phyloP scores from a whole-genome alignment of 768 basidiomycete species.

The Tephrocybe sp. region DNA sequence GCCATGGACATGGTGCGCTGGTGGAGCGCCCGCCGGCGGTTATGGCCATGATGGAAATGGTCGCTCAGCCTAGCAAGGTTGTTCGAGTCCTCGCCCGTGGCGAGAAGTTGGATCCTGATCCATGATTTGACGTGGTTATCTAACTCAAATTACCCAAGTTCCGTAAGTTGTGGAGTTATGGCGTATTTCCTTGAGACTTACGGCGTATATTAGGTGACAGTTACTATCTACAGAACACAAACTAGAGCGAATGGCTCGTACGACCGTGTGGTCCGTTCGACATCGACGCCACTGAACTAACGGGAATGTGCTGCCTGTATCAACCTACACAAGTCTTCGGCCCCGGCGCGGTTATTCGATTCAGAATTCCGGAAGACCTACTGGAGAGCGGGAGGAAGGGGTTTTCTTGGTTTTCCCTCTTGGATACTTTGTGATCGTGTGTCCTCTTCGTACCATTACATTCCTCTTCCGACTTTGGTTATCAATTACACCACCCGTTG shows the following conservation, averaged over 20 bases:
- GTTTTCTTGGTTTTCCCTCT: background rate
- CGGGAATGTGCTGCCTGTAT: background rate
- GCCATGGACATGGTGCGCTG: conserved; percentile 34
- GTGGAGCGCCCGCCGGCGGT: conserved; percentile 80
- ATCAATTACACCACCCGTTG: background rate
- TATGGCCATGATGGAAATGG: conserved; percentile 80
- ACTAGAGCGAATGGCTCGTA: background rate
- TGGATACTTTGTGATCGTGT: background rate
- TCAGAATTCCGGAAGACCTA: background rate
- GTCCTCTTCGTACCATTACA: background rate
- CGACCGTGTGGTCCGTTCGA: background rate
- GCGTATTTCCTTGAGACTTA: background rate
- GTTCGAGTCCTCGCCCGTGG: conserved; percentile 81
- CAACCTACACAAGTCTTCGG: background rate
- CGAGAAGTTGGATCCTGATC: conserved; percentile 69
- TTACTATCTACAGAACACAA: background rate
- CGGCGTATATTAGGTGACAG: background rate
- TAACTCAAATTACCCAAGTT: conserved; percentile 27
- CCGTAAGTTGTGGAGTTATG: background rate
- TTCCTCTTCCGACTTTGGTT: background rate
- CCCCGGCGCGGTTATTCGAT: background rate
- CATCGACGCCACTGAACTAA: background rate
- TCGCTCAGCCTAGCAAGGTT: conserved; percentile 71
- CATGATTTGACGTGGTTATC: conserved; percentile 17
- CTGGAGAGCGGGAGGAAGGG: background rate